Conservation (phyloP, 2,329 filamentous ascomycete genomes). For the Nemania sp. region DNA sequence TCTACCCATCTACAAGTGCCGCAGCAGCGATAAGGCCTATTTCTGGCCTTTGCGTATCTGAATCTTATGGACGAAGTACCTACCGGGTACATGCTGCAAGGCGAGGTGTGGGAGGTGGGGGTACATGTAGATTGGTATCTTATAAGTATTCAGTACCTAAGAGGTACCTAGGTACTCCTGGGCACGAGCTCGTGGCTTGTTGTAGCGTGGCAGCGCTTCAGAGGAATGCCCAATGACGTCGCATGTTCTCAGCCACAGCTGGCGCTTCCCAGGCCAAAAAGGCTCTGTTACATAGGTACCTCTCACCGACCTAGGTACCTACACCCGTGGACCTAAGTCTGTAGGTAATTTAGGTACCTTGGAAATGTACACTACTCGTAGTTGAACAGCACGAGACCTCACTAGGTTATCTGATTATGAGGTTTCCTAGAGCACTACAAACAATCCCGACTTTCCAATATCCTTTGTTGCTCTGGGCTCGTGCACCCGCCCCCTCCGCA, state of each 20-base stretch:
- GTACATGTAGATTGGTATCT: too few species aligned
- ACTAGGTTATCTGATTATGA: constrained; percentile 31
- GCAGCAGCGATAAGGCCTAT: background rate
- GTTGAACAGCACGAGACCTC: constrained; percentile 35
- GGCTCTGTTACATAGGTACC: too few species aligned
- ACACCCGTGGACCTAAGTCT: too few species aligned
- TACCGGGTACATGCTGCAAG: too few species aligned
- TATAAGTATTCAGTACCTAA: too few species aligned
- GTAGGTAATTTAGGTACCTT: too few species aligned
- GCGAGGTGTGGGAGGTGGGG: too few species aligned
- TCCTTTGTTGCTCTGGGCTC: constrained; percentile 29
- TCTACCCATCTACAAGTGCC: background rate
- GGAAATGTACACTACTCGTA: too few species aligned
- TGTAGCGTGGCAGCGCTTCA: constrained; percentile 5
- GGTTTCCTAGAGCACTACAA: constrained; percentile 25
- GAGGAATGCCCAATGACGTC: constrained; percentile 27
- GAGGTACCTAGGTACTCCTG: background rate
- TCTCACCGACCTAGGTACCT: too few species aligned
- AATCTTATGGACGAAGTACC: too few species aligned
- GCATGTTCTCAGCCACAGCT: constrained; percentile 25
- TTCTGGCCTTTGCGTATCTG: too few species aligned
- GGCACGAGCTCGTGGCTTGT: constrained; percentile 12
- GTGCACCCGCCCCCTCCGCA: constrained; percentile 31
- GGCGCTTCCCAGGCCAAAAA: constrained; percentile 7
- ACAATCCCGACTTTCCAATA: constrained; percentile 27